Evolutionary conservation across 164 flowering plant species (phyloP).

Genomic region (grape (Vitis vinifera)): DNA sequence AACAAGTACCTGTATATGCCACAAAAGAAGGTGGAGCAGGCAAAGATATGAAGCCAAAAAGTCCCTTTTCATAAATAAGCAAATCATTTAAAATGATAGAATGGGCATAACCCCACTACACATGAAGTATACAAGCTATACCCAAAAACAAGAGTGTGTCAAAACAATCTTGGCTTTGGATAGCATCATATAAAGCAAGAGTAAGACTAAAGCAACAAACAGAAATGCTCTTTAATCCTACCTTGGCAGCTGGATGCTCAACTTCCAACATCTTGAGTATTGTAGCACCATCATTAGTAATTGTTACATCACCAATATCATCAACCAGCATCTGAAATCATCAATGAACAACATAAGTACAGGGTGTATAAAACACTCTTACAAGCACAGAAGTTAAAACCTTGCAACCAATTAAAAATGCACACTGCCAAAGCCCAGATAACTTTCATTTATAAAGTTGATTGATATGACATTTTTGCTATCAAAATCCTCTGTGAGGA

Average conservation of each 20-base stretch:
- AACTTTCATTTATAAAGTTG: too few species aligned
- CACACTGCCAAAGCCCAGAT: too few species aligned
- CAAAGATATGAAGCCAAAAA: too few species aligned
- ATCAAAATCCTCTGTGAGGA: too few species aligned
- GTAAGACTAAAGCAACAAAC: not conserved
- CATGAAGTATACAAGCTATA: not conserved
- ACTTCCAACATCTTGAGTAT: constrained; percentile 96
- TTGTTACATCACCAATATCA: constrained; percentile 98
- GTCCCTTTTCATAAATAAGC: too few species aligned
- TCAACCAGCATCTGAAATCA: constrained; percentile 90
- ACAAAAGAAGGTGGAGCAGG: not conserved
- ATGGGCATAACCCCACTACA: not conserved
- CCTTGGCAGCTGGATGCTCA: constrained; percentile 99
- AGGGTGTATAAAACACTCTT: too few species aligned
- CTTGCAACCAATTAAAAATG: too few species aligned
- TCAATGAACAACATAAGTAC: not conserved
- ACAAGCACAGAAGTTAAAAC: too few species aligned
- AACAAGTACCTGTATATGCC: constrained; percentile 69
- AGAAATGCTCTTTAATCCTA: constrained; percentile 13
- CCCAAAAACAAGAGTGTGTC: too few species aligned
- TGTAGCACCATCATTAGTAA: constrained; percentile 99
- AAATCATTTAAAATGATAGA: too few species aligned
- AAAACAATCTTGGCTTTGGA: not conserved
- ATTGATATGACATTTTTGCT: too few species aligned
- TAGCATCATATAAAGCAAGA: not conserved